phyloP scores from a whole-genome alignment of 768 basidiomycete genomes.

The Leccinum pellstonianum region DNA sequence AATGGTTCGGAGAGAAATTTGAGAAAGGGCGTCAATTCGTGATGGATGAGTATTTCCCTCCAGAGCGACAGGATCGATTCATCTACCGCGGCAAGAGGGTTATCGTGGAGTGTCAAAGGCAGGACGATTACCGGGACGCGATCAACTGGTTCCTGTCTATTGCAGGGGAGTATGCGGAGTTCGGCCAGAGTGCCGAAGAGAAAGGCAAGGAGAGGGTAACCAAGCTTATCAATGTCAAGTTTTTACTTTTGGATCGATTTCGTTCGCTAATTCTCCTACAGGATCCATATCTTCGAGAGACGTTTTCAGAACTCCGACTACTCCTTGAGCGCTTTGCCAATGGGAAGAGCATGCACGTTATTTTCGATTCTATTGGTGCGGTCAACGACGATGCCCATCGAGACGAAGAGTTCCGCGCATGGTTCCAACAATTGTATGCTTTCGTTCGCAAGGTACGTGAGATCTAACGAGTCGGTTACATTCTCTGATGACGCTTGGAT shows the following conservation, averaged over 20 bases:
- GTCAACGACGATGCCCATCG: constrained; percentile 72
- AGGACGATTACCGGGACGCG: constrained; percentile 84
- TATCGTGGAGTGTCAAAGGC: constrained; percentile 89
- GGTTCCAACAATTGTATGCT: constrained; percentile 63
- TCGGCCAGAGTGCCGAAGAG: constrained; percentile 43
- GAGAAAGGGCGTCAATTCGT: constrained; percentile 68
- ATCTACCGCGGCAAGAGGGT: constrained; percentile 94
- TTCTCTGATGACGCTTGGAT: constrained; percentile 1
- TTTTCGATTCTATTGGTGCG: constrained; percentile 67
- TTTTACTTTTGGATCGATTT: not conserved
- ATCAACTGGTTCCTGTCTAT: constrained; percentile 70
- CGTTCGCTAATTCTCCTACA: constrained; percentile 27
- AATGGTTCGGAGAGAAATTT: constrained; percentile 48
- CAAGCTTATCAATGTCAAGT: constrained; percentile 15
- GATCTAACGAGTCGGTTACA: not conserved
- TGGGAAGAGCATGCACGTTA: constrained; percentile 57
- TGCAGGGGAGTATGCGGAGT: constrained; percentile 59
- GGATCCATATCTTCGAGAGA: constrained; percentile 56
- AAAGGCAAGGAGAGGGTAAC: constrained; percentile 32
- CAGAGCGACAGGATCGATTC: constrained; percentile 88
- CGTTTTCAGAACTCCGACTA: constrained; percentile 65
- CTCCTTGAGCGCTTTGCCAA: constrained; percentile 92
- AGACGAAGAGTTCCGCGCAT: constrained; percentile 71
- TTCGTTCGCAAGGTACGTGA: constrained; percentile 62
- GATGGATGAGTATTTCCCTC: constrained; percentile 82